Evolutionary conservation across 768 basidiomycete genomes (phyloP), one percentile per base, ranked within the genome.

Genomic region (Termitomyces sp.): DNA sequence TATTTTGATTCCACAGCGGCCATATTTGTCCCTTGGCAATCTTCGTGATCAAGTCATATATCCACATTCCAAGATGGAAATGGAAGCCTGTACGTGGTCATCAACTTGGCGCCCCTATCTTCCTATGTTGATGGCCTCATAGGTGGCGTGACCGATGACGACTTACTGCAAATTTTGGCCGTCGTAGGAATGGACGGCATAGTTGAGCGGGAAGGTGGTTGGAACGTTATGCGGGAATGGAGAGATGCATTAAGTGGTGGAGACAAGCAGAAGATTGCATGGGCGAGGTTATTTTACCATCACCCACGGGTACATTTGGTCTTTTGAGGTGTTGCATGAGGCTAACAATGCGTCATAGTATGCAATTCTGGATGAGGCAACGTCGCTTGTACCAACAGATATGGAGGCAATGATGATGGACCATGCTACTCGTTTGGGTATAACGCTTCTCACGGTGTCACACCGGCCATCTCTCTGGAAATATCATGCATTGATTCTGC

Each of bases 1-100:
- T 69, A 92, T 95, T 44, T 79, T 98, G 58, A 96, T 99, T 58
- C 96, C 96, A 22, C 96, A 99, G 70, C 80, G 96, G 36, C 96
- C 96, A 2, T 98, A 98, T 70, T 81, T 98, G n/a, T 91, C 89
- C 1, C 77, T 92, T 20, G 96, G 96, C 5, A 98, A 94, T 0
- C 81, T 99, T 2, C 85, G 96, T 15, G 96, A 99, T 68, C 96
- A 99, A 71, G 83, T 99, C 63, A 97, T 93, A 51, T 99, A 99
- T 69, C 96, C 96, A 5, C 90, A 98, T 70, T 87, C 85, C 16
- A 83, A 83, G 61, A 77, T 76, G 37, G 84, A 92, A 54, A 97
- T 97, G 94, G 77, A 82, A 62, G 76, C 77, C 48, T 82, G 92
- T 90, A 69, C 56, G 86, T 81, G 39, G 8, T 12, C 4, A 26